Evolutionary conservation across 306 rosid species (phyloP), one percentile per base, ranked within the genome.

Genomic region (Delonix regia): DNA sequence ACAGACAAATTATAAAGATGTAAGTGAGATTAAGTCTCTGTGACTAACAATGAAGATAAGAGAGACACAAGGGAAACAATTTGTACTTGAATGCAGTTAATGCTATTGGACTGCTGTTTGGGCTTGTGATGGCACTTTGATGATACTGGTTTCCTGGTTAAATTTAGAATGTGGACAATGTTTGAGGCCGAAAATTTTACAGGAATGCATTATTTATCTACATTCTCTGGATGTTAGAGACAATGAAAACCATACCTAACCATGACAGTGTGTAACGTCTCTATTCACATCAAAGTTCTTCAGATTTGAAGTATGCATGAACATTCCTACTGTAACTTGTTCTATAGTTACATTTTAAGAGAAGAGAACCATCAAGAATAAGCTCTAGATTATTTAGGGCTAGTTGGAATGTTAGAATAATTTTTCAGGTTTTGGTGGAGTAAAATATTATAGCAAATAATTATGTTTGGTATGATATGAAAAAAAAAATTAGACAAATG

Each of bases 201-300:
- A 77, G 70, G 73, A 45, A 62, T 18, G 7, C 67, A n/a, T 36
- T 28, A 68, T 49, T 60, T 28, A 60, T 60, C 2, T 55, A 45
- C 78, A 77, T 67, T 75, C 59, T 69, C 51, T 69, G 62, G 73
- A 30, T 78, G 62, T 70, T 65, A 81, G 73, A 69, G 60, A 78
- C 81, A 83, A 83, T 70, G 38, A 48, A 79, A 72, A 61, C 42
- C 66, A 34, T 51, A 63, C 44, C 71, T 24, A 22, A 56, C 33
- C 33, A 56, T 10, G 11, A 24, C 33, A 11, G 21, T 10, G 4
- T 22, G 27, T 9, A 10, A 22, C 30, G 9, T 30, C 1, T 30
- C 4, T 30, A 1, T 30, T 30, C 33, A 30, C 44, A 9, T 4
- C 1, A 4, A 39, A 39, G 44, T 39, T 8, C 5, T 39, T 39